Evolutionary conservation across 73 alveolate genomes (phyloP).

Genomic region (Tetrahymena malaccensis): DNA sequence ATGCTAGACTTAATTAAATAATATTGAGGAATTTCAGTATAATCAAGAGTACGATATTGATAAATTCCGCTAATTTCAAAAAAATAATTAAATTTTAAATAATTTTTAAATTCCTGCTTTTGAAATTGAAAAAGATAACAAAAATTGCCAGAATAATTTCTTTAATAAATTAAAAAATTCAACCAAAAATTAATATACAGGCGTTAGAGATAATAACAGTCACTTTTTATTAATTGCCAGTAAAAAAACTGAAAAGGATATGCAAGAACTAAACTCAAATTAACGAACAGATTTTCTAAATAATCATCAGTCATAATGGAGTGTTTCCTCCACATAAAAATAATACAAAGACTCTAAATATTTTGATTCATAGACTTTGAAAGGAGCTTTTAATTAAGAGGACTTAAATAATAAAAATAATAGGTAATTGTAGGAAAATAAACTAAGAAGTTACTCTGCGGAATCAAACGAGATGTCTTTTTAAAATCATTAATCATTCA

Average conservation of each 20-base stretch:
- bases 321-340: neutral
- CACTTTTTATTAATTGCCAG: neutral
- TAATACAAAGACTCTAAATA: neutral
- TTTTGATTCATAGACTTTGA: neutral
- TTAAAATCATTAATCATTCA: too few relatives aligned
- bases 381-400: neutral
- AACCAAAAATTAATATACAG: neutral
- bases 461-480: neutral
- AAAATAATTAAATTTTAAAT: neutral
- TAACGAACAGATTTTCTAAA: neutral
- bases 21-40: neutral
- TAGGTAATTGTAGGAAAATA: neutral
- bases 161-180: neutral
- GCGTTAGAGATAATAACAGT: neutral
- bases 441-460: neutral
- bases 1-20: neutral
- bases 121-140: neutral
- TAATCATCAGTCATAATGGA: too few relatives aligned
- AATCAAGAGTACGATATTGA: neutral
- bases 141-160: neutral
- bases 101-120: neutral
- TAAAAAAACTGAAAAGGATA: too few relatives aligned
- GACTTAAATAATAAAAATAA: neutral
- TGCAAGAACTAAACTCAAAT: neutral
- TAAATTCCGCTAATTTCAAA: neutral